A percentile compares a stretch with the other conserved stretches of the same genome.
These are phyloP conservation scores for Diphasiastrum complanatum DNA, from an alignment of 83 land plant genomes.

Conservation along the genomic window DNA sequence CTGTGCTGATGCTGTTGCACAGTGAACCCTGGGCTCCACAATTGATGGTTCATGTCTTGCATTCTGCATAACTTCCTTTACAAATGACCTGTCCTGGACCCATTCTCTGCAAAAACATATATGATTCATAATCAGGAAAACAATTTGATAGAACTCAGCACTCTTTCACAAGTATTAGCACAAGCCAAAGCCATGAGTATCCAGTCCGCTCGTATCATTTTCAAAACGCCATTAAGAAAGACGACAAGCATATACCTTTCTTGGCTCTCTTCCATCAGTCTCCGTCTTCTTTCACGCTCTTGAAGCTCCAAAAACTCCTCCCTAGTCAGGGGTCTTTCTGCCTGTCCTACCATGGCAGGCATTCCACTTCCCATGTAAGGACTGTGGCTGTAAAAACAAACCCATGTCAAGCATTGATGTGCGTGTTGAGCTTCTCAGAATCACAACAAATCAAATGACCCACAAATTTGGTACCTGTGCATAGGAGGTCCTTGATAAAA, in stretches of 20 bases:
- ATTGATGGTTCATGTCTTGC: slow-evolving; percentile 8
- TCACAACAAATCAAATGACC: background rate
- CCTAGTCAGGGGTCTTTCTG: slow-evolving; percentile 23
- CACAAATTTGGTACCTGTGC: slow-evolving; percentile 25
- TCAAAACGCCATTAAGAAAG: background rate
- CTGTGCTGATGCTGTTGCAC: slow-evolving; percentile 5
- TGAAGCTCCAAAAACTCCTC: slow-evolving; percentile 32
- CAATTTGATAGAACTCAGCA: too few relatives aligned
- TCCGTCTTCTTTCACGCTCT: slow-evolving; percentile 17
- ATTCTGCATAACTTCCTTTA: slow-evolving; percentile 14
- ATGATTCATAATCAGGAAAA: too few relatives aligned
- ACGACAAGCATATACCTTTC: slow-evolving; percentile 24
- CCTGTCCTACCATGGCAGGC: slow-evolving; percentile 18
- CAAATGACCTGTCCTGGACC: slow-evolving; percentile 15
- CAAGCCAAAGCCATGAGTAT: too few relatives aligned
- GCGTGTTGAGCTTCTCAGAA: background rate
- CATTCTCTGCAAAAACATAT: slow-evolving; percentile 20
- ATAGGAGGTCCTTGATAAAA: slow-evolving; percentile 46
- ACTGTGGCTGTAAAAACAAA: slow-evolving; percentile 20
- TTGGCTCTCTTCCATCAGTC: slow-evolving; percentile 14
- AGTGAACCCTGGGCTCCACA: slow-evolving; percentile 20
- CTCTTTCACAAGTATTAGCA: too few relatives aligned
- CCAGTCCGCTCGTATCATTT: too few relatives aligned
- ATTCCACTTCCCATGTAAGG: slow-evolving; percentile 33
- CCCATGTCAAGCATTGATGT: background rate